Conservation (phyloP, 257 asterid genomes). For the Dorcoceras hygrometricum region DNA sequence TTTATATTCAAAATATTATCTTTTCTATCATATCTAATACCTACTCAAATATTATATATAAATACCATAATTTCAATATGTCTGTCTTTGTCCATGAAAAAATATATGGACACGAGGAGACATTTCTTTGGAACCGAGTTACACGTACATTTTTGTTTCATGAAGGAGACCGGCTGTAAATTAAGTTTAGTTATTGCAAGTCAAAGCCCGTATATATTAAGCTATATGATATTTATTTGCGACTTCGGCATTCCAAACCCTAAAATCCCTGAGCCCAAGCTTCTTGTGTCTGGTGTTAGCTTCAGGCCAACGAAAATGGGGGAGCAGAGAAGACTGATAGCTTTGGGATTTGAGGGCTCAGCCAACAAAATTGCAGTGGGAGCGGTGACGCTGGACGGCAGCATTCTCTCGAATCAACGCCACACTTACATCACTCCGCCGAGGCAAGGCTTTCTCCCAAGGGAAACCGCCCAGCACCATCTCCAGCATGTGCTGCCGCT, state of each 20-base stretch:
- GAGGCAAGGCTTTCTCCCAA: conserved; percentile 90
- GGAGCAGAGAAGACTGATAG: conserved; percentile 54
- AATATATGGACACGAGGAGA: no score
- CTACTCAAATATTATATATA: no score
- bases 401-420: conserved; percentile 81
- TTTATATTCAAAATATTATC: no score
- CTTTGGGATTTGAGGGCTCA: conserved; percentile 84
- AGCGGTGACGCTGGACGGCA: conserved; percentile 71
- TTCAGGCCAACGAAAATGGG: conserved; percentile 35
- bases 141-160: no score
- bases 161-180: no score
- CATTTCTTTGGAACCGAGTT: no score
- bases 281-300: background rate
- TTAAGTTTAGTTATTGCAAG: no score
- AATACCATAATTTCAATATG: no score
- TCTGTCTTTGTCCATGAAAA: no score
- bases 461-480: conserved; percentile 98
- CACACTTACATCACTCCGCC: conserved; percentile 97
- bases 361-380: conserved; percentile 95
- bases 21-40: no score
- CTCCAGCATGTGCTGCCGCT: conserved; percentile 79
- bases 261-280: conserved; percentile 12
- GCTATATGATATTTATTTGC: no score
- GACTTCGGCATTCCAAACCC: conserved; percentile 25
- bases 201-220: no score